Base-by-base conservation (phyloP, 306 rosid genomes). In the Medicago ruthenica region DNA sequence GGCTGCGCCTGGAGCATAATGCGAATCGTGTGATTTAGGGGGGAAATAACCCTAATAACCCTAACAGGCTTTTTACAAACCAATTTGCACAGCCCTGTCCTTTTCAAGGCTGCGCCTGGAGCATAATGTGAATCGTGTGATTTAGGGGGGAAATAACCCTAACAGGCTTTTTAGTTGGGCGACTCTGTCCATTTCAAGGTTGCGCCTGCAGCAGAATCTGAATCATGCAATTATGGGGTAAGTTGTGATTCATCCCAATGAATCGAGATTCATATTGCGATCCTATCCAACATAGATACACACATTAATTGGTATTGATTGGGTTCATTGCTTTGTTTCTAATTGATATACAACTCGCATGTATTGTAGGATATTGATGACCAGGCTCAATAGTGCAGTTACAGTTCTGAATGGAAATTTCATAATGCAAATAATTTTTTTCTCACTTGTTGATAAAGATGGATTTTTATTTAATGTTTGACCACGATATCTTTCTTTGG, bases 321-420 rank as follows among this genome's bases (percentile, higher is more conserved):
- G 20, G 21, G 8, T 24, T 59, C 9, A 13, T 14, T 59, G 39
- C 40, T 22, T 24, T 24, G 18, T 59, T 24, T 59, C 65, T 13
- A 59, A 15, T 22, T 2, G 65, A 24, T 59, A 59, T 59, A 24
- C 16, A 7, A 59, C 65, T 13, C 1, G 11, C 5, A 6, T 6
- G 39, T 59, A 59, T 59, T 8, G 39, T 15, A 15, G 34, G 42
- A 61, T 34, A 61, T 18, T 34, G 18, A 61, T 61, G 31, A 61
- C 42, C 18, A 24, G 40, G 67, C 20, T 27, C 41, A 61, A 61
- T 61, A 31, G 17, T 61, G 67, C 42, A 31, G 17, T 14, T 60
- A 34, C 41, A 60, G 41, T 27, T 60, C 41, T 0, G 6, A 47
- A 16, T 48, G 71, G 75, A 82, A 67, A 82, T 47, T 77, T 73